A percentile compares a stretch with the other conserved stretches of the same genome.
phyloP scores from a whole-genome alignment of 2,329 filamentous ascomycete species.

The Hypoxylon sp. region DNA sequence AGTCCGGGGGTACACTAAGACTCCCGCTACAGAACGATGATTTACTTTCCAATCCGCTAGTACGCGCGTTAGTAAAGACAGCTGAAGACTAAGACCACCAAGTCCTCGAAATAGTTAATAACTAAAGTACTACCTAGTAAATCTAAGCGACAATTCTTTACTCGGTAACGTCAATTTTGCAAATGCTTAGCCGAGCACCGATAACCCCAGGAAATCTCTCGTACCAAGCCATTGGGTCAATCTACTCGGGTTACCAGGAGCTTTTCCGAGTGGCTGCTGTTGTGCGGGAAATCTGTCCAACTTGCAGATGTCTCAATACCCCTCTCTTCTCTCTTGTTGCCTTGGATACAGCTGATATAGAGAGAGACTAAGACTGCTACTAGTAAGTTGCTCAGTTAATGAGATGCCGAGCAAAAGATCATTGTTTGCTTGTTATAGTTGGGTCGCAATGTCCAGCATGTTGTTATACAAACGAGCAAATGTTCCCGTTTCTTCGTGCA shows the following conservation, averaged over 20 bases:
- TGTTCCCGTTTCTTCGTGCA: background rate
- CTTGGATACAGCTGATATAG: background rate
- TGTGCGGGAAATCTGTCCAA: constrained; percentile 1
- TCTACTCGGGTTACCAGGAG: constrained; percentile 7
- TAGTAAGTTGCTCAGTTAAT: background rate
- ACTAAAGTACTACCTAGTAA: constrained; percentile 15
- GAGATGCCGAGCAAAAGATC: background rate
- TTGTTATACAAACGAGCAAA: background rate
- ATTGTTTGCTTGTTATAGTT: constrained; percentile 20
- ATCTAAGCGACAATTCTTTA: constrained; percentile 29
- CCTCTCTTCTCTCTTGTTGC: background rate
- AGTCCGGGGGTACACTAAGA: constrained; percentile 20
- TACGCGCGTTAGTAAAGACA: constrained; percentile 19
- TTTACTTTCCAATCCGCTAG: constrained; percentile 20
- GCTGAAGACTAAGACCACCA: constrained; percentile 11
- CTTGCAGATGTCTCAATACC: constrained; percentile 3
- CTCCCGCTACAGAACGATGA: constrained; percentile 23
- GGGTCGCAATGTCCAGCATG: constrained; percentile 13
- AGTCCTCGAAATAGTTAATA: background rate
- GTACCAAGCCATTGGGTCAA: constrained; percentile 22
- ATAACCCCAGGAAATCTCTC: constrained; percentile 29
- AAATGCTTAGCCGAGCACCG: constrained; percentile 8
- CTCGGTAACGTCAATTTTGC: constrained; percentile 16
- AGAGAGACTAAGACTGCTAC: background rate
- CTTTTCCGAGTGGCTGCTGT: constrained; percentile 24